These are phyloP conservation scores for Gastrodia elata DNA, from an alignment of 106 monocot genomes.

Conservation along the genomic window DNA sequence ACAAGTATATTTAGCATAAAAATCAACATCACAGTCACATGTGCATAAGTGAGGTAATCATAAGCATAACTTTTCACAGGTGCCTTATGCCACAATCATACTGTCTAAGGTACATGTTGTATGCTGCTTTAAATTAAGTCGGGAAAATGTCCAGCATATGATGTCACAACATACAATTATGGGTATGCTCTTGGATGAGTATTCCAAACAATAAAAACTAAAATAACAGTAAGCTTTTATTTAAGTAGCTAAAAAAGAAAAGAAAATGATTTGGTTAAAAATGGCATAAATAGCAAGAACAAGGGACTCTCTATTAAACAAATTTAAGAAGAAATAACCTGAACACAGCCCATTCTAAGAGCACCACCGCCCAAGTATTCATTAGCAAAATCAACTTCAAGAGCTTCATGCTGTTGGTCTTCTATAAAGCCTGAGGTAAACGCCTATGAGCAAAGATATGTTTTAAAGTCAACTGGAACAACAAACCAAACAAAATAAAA, in stretches of 20 bases:
- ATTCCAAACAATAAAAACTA: background rate
- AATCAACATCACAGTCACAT: too few relatives aligned
- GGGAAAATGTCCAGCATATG: background rate
- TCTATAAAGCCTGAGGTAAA: constrained; percentile 72
- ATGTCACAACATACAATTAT: background rate
- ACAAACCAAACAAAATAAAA: background rate
- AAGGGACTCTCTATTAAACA: constrained; percentile 13
- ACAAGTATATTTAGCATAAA: too few relatives aligned
- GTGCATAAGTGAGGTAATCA: too few relatives aligned
- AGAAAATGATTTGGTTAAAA: too few relatives aligned
- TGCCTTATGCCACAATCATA: background rate
- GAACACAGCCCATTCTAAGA: constrained; percentile 81
- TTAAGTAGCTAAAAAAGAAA: background rate
- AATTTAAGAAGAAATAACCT: constrained; percentile 55
- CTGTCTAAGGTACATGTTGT: background rate
- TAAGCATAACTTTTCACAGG: background rate
- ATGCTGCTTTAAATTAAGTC: background rate
- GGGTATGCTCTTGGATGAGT: background rate
- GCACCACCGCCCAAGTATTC: constrained; percentile 95
- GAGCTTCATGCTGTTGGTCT: constrained; percentile 73
- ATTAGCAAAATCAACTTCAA: constrained; percentile 98
- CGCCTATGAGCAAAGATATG: constrained; percentile 30
- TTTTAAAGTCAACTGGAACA: background rate
- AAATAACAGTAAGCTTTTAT: background rate
- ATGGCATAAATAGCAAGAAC: background rate